These are phyloP conservation scores for Colletotrichum sublineola DNA, from an alignment of 2,329 filamentous ascomycete genomes.

Conservation along the genomic window DNA sequence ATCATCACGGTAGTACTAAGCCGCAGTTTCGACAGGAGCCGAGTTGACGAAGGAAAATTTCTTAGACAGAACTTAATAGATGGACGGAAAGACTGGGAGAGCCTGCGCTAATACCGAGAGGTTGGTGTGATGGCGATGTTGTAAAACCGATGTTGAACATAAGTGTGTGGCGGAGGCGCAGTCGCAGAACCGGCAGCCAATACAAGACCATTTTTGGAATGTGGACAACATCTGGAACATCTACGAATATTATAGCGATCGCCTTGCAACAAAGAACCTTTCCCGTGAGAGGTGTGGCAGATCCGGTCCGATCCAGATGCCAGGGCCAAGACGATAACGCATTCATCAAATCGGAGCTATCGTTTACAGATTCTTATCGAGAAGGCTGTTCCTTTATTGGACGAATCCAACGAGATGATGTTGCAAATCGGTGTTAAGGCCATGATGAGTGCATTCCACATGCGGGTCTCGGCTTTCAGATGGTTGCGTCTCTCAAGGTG, in stretches of 20 bases:
- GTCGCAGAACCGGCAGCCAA: neutral
- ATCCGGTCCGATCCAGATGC: conserved; percentile 2
- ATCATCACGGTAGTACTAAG: neutral
- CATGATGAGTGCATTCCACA: conserved; percentile 1
- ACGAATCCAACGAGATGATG: neutral
- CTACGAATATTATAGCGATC: conserved; percentile 7
- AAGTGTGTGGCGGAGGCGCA: conserved; percentile 15
- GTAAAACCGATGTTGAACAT: neutral
- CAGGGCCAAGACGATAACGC: neutral
- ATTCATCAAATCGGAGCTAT: neutral
- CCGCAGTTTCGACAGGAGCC: neutral
- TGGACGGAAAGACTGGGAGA: conserved; percentile 2
- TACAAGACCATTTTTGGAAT: conserved; percentile 2
- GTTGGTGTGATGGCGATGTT: neutral
- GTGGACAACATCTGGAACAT: neutral
- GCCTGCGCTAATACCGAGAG: conserved; percentile 5
- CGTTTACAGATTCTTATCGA: neutral
- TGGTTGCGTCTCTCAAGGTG: neutral
- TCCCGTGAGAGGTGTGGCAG: neutral
- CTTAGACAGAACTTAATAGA: neutral
- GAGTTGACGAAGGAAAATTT: neutral
- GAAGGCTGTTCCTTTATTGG: neutral
- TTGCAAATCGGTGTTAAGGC: neutral
- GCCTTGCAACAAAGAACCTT: conserved; percentile 27
- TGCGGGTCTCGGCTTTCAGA: conserved; percentile 14